Base-by-base conservation (phyloP, 1,284 basidiomycete genomes). In the Austroboletus niveus region DNA sequence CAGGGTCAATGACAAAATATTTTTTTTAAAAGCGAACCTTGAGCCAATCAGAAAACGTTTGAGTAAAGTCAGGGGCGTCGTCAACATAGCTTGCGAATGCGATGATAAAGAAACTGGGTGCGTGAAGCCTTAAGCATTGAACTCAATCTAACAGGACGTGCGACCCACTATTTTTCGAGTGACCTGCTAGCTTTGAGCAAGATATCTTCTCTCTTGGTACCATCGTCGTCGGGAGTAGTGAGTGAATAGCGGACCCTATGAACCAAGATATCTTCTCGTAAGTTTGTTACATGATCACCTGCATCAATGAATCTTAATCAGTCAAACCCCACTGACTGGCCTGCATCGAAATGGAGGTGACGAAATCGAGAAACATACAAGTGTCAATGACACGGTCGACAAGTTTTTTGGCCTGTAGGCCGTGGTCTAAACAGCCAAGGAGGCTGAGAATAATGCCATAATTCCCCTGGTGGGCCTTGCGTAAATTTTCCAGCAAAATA, bases 81-180 rank as follows among this genome's bases (percentile, higher is more conserved):
- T 94, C 91, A 8, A 97, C 87, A 61, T 93, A 99, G 55, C 87
- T 92, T 2, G 94, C 89, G 64, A 98, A 99, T 0, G 92, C 91
- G 54, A 99, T 91, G 56, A 96, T 83, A 73, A 98, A 98, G 74
- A 97, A 98, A 65, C 89, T 92, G 53, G 32, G 31, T 45, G 9
- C 30, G 9, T n/a, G 9, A 42, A 45, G 22, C 14, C 42, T 58
- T 42, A 54, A 49, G 38, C 27, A 47, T 40, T 39, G 39, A 34
- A 46, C 39, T 48, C 34, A 14, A 42, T n/a, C 17, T 38, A 24
- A 9, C 35, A 45, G 35, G 27, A 31, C 2, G 17, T 20, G 15
- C 31, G 11, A 69, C 79, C 46, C 59, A 90, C 89, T 92, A 92
- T 80, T 91, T 90, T 71, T 92, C 89, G 42, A 92, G 66, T 8